phyloP scores from a whole-genome alignment of 2,329 filamentous ascomycete genomes.

The Paraphoma chrysanthemicola region DNA sequence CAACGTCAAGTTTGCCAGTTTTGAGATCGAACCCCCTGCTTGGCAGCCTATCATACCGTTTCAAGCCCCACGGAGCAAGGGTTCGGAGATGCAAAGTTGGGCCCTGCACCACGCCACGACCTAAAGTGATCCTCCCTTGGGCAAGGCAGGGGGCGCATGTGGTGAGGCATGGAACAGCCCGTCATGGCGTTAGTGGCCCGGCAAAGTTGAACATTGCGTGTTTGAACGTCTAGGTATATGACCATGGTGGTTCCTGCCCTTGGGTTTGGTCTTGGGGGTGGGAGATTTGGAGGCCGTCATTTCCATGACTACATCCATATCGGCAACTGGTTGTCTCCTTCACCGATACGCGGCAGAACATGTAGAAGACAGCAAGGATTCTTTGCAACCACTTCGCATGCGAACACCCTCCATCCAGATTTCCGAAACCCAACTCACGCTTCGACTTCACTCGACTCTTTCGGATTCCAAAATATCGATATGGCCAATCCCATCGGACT shows the following conservation, averaged over 20 bases:
- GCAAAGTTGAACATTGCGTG: neutral
- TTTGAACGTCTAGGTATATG: neutral
- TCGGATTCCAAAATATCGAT: too few species aligned
- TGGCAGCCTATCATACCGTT: constrained; percentile 8
- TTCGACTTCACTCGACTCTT: too few species aligned
- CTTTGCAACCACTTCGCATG: neutral
- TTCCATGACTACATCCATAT: neutral
- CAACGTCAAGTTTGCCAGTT: constrained; percentile 8
- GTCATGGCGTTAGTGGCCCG: constrained; percentile 9
- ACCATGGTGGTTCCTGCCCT: constrained; percentile 1
- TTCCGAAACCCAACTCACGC: too few species aligned
- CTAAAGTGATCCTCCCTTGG: constrained; percentile 24
- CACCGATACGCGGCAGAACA: neutral
- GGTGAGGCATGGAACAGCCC: constrained; percentile 10
- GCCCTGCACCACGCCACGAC: constrained; percentile 17
- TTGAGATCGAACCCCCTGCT: constrained; percentile 5
- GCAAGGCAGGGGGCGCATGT: constrained; percentile 15
- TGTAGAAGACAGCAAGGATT: neutral
- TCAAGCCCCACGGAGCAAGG: constrained; percentile 7
- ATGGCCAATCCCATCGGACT: neutral
- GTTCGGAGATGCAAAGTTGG: constrained; percentile 13
- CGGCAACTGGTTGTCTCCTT: too few species aligned
- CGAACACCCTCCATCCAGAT: neutral
- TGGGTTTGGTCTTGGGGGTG: neutral
- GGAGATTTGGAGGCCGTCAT: neutral